These are phyloP conservation scores for Euphorbia tirucalli DNA, from an alignment of 345 rosid species.

Conservation along the genomic window DNA sequence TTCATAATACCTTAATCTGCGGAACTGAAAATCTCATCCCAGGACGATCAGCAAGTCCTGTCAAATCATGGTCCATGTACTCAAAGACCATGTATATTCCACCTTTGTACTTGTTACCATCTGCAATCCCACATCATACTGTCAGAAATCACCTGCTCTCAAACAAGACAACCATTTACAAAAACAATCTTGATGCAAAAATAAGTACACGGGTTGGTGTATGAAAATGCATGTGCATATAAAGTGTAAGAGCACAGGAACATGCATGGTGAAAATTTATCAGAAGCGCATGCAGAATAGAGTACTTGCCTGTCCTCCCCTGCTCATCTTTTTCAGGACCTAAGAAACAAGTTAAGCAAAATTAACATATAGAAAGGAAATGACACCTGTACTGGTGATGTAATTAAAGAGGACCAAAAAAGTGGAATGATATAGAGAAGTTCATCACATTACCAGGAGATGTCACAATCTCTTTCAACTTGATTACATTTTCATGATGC, in stretches of 20 bases:
- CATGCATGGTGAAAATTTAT: too few species aligned
- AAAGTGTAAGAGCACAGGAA: too few species aligned
- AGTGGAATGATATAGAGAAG: background rate
- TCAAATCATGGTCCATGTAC: constrained; percentile 97
- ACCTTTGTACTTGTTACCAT: constrained; percentile 89
- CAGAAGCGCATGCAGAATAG: background rate
- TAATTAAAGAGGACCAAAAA: background rate
- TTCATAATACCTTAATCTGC: constrained; percentile 72
- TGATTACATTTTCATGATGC: constrained; percentile 64
- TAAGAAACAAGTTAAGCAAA: constrained; percentile 17
- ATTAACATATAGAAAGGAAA: constrained; percentile 8
- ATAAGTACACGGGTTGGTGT: too few species aligned
- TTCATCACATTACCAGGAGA: constrained; percentile 51
- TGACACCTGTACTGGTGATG: background rate
- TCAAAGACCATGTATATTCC: constrained; percentile 98
- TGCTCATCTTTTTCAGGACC: constrained; percentile 91
- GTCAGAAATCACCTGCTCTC: constrained; percentile 18
- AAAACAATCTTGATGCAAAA: too few species aligned
- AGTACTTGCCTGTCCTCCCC: constrained; percentile 71
- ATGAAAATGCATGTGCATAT: background rate
- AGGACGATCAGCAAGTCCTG: constrained; percentile 94
- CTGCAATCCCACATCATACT: constrained; percentile 34
- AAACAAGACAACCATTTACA: background rate
- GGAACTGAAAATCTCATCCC: constrained; percentile 90
- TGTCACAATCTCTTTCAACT: constrained; percentile 73